Percentiles rank a stretch among this genome's conserved stretches.
phyloP scores from a whole-genome alignment of 192 early-diverging fungal genomes.

The Paraglomus occultum region DNA sequence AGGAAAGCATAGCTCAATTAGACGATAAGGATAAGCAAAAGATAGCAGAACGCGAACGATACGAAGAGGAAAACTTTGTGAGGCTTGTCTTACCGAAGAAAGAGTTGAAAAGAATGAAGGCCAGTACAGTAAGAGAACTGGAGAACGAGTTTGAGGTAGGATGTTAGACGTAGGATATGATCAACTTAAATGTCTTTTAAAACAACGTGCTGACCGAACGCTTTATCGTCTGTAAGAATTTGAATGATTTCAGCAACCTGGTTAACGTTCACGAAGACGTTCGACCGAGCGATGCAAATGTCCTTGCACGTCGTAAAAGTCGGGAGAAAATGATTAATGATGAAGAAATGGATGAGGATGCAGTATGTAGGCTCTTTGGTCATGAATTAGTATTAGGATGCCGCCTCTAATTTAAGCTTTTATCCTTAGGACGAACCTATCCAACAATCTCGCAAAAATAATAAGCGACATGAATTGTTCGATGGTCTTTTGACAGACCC shows the following conservation, averaged over 20 bases:
- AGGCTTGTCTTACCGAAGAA: slow-evolving; percentile 70
- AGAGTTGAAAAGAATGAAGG: slow-evolving; percentile 67
- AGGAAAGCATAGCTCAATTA: slow-evolving; percentile 61
- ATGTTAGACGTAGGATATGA: background rate
- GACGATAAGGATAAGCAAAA: slow-evolving; percentile 54
- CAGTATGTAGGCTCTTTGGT: background rate
- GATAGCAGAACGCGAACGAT: slow-evolving; percentile 63
- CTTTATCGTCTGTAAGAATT: slow-evolving; percentile 37
- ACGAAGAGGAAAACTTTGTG: slow-evolving; percentile 90
- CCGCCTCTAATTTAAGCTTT: background rate
- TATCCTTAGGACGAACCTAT: slow-evolving; percentile 19
- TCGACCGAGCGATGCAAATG: slow-evolving; percentile 46
- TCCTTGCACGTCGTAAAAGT: slow-evolving; percentile 43
- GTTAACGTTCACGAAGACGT: slow-evolving; percentile 48
- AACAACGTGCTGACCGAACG: background rate
- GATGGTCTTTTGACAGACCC: slow-evolving; percentile 39
- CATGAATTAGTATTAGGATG: background rate
- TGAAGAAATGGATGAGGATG: slow-evolving; percentile 36
- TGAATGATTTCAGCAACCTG: slow-evolving; percentile 56
- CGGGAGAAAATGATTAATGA: slow-evolving; percentile 32
- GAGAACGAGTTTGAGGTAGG: slow-evolving; percentile 83
- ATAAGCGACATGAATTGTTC: slow-evolving; percentile 33
- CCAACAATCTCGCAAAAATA: background rate
- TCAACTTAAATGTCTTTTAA: background rate
- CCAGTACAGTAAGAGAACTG: slow-evolving; percentile 56